These are phyloP conservation scores for Aethionema arabicum DNA, from an alignment of 345 rosid genomes.

Conservation along the genomic window DNA sequence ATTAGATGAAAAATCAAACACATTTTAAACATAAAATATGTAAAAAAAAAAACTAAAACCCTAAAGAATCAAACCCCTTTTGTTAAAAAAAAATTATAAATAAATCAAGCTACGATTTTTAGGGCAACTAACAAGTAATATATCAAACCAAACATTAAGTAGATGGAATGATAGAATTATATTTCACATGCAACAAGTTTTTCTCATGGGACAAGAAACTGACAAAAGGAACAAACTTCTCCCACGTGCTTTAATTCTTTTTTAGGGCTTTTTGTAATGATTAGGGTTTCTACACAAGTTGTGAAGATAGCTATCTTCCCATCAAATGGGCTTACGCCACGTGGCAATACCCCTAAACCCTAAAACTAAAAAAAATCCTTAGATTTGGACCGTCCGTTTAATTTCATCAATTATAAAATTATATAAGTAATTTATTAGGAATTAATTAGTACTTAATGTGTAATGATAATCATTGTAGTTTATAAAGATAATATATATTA, in stretches of 20 bases:
- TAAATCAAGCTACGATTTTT: too few relatives aligned
- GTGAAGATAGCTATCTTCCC: constrained; percentile 13
- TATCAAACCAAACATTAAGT: constrained; percentile 20
- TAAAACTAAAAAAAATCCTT: constrained; percentile 23
- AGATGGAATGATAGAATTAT: constrained; percentile 8
- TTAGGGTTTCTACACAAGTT: constrained; percentile 36
- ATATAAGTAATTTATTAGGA: constrained; percentile 1
- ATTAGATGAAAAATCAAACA: too few relatives aligned
- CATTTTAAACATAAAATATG: too few relatives aligned
- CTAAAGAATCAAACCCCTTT: too few relatives aligned
- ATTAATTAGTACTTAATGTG: constrained; percentile 29
- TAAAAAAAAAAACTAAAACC: too few relatives aligned
- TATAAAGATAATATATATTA: constrained; percentile 26
- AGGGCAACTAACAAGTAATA: background rate
- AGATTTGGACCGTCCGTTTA: constrained; percentile 29
- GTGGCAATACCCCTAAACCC: constrained; percentile 33
- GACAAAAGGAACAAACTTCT: constrained; percentile 30
- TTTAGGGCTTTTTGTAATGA: constrained; percentile 39
- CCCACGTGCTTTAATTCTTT: constrained; percentile 49
- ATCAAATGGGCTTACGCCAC: constrained; percentile 30
- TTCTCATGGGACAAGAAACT: constrained; percentile 31
- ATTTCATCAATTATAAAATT: constrained; percentile 7
- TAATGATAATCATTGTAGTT: constrained; percentile 27
- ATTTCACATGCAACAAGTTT: constrained; percentile 32
- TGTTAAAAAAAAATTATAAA: too few relatives aligned